phyloP scores from a whole-genome alignment of 2,329 filamentous ascomycete species.

The Fusarium camptoceras region DNA sequence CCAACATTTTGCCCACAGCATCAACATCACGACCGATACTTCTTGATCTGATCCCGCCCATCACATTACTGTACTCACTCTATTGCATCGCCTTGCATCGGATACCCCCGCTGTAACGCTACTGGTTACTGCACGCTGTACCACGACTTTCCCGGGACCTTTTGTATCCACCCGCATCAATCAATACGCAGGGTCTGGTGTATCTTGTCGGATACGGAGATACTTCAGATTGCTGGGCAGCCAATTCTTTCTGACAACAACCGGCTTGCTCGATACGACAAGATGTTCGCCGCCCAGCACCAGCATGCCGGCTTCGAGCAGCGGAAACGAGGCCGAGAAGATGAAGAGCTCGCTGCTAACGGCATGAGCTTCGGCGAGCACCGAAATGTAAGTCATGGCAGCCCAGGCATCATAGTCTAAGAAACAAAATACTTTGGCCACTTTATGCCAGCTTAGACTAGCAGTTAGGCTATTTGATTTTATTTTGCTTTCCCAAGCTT shows the following conservation, averaged over 20 bases:
- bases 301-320: constrained; percentile 48
- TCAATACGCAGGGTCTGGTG: constrained; percentile 41
- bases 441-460: not conserved
- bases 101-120: constrained; percentile 32
- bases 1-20: constrained; percentile 5
- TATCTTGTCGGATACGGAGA: constrained; percentile 2
- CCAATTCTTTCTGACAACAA: constrained; percentile 9
- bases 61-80: constrained; percentile 11
- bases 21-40: constrained; percentile 3
- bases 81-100: constrained; percentile 28
- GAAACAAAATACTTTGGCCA: not conserved
- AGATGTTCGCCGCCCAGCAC: constrained; percentile 55
- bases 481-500: not conserved
- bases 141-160: constrained; percentile 22
- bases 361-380: constrained; percentile 62
- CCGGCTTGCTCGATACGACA: constrained; percentile 1
- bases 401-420: not conserved
- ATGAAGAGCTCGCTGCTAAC: constrained; percentile 54
- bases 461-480: not conserved
- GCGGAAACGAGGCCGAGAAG: constrained; percentile 61
- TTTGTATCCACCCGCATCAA: constrained; percentile 45
- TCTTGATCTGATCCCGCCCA: constrained; percentile 7
- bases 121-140: constrained; percentile 4
- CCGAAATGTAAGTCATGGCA: constrained; percentile 58
- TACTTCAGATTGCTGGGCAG: constrained; percentile 15